Base-by-base conservation (phyloP, 1,284 basidiomycete genomes). In the Heimioporus punctisporus region DNA sequence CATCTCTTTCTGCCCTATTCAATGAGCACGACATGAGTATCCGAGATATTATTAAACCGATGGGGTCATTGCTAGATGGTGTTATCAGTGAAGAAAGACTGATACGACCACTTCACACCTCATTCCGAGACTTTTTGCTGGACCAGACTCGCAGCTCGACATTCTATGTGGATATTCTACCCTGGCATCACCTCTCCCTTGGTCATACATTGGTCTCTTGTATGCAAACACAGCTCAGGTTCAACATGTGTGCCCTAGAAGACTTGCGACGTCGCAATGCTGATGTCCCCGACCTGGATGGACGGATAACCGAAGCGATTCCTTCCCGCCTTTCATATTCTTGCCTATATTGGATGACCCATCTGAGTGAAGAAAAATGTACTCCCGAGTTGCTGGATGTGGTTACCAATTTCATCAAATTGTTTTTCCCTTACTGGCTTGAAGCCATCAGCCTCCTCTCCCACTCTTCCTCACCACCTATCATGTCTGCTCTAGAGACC, bases 271-370 rank as follows among this genome's bases (percentile, higher is more conserved):
- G 45, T 3, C 21, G 0, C 3, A 58, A 58, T 10, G 2, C 25
- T 31, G 26, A 28, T 3, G 5, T 59, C 2, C 34, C 40, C 2
- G 28, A 45, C 8, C 17, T 56, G 14, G 7, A 1, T 0, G 23
- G 5, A 11, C 31, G 17, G 5, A 31, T 58, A 6, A 46, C 34
- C 17, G 34, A 37, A 15, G 23, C 46, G 2, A 52, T 59, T 31
- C 46, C 53, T 0, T 46, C 54, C 6, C 42, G 52, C 4, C 42
- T 59, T 2, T 43, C 31, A 14, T 60, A 58, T 6, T 30, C 56
- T 5, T 58, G 56, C 24, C 51, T 30, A 41, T 57, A 48, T 30
- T 58, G 56, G 57, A 52, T 59, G 47, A 0, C 44, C 11, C 58
- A 59, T 21, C 15, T 59, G 10, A 23, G 46, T 14, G 2, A 48